Conservation (phyloP, 2,329 filamentous ascomycete genomes). For the Botrytis squamosa region DNA sequence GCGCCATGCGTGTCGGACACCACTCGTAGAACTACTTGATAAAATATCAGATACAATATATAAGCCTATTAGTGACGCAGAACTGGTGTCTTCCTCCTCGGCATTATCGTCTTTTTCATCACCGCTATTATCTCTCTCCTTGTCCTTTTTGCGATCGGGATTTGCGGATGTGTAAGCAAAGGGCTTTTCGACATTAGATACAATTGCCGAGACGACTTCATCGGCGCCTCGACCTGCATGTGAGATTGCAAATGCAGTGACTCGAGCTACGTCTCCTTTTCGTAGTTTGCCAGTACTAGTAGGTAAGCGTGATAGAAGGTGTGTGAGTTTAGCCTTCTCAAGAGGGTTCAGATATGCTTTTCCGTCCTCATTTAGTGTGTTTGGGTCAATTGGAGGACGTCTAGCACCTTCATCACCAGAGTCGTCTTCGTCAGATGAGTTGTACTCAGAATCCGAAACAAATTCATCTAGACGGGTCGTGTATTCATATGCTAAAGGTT, state of each 20-base stretch:
- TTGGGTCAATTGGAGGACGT: conserved; percentile 43
- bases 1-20: conserved; percentile 66
- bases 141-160: conserved; percentile 48
- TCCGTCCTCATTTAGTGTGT: conserved; percentile 36
- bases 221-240: conserved; percentile 83
- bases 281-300: conserved; percentile 70
- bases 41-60: conserved; percentile 74
- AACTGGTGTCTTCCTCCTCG: conserved; percentile 62
- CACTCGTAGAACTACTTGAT: conserved; percentile 60
- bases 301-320: conserved; percentile 80
- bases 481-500: conserved; percentile 76
- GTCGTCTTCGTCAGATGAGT: conserved; percentile 81
- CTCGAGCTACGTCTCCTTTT: conserved; percentile 80
- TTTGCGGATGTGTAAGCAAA: conserved; percentile 72
- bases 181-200: conserved; percentile 77
- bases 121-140: conserved; percentile 36
- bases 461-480: conserved; percentile 74
- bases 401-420: conserved; percentile 51
- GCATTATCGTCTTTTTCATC: conserved; percentile 44
- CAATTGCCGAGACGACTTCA: conserved; percentile 86
- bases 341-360: conserved; percentile 71
- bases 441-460: conserved; percentile 79
- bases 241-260: conserved; percentile 85
- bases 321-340: conserved; percentile 78
- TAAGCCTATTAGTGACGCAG: conserved; percentile 74